Percentiles rank a stretch among this genome's conserved stretches.
Conservation (phyloP, 352 stramenopile species). For the Salisapilia sapeloensis region DNA sequence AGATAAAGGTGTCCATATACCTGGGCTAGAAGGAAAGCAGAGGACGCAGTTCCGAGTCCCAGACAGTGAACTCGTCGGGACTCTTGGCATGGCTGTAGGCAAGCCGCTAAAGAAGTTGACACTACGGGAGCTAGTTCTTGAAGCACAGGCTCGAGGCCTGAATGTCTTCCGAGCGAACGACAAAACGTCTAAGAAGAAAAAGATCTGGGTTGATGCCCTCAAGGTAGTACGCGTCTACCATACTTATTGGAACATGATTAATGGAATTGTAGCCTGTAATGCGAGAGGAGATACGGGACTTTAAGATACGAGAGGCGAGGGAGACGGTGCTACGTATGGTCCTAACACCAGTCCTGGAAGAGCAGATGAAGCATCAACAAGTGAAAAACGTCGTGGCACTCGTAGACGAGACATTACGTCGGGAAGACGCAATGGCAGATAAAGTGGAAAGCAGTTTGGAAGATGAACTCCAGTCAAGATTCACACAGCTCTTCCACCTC, state of each 20-base stretch:
- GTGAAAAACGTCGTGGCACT: slow-evolving; percentile 5
- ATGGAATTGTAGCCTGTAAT: slow-evolving; percentile 8
- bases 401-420: slow-evolving; percentile 1
- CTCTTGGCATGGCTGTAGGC: slow-evolving; percentile 16
- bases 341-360: slow-evolving; percentile 13
- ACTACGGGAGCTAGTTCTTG: slow-evolving; percentile 35
- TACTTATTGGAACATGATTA: slow-evolving; percentile 1
- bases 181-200: slow-evolving; percentile 39
- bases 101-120: slow-evolving; percentile 35
- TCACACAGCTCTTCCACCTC: too few species aligned
- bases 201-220: slow-evolving; percentile 31
- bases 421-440: background rate
- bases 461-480: too few species aligned
- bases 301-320: slow-evolving; percentile 17
- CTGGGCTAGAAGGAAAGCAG: slow-evolving; percentile 14
- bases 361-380: slow-evolving; percentile 10
- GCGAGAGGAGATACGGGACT: slow-evolving; percentile 9
- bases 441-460: too few species aligned
- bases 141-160: slow-evolving; percentile 25
- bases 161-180: slow-evolving; percentile 13
- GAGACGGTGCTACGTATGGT: slow-evolving; percentile 19
- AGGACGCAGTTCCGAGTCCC: slow-evolving; percentile 18
- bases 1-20: slow-evolving; percentile 8
- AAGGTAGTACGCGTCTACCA: slow-evolving; percentile 4
- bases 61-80: slow-evolving; percentile 30